phyloP scores from a whole-genome alignment of 495 filamentous ascomycete species.

The Penicillium soppii region DNA sequence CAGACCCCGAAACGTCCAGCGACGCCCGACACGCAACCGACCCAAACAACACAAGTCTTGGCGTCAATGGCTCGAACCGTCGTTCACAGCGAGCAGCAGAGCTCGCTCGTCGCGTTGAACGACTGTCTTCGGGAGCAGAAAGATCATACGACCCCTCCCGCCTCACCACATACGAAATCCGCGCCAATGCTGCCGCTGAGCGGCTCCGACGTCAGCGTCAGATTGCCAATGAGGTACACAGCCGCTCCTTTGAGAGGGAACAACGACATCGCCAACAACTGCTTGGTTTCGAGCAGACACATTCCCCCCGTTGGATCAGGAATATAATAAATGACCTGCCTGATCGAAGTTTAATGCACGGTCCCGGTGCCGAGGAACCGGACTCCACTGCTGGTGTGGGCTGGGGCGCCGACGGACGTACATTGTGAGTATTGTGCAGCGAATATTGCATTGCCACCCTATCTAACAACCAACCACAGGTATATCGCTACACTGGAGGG shows the following conservation, averaged over 20 bases:
- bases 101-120: slow-evolving; percentile 32
- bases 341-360: slow-evolving; percentile 33
- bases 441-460: neutral
- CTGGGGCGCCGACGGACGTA: slow-evolving; percentile 69
- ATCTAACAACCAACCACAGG: slow-evolving; percentile 36
- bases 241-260: slow-evolving; percentile 32
- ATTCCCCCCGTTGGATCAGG: slow-evolving; percentile 44
- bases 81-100: slow-evolving; percentile 31
- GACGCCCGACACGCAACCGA: slow-evolving; percentile 15
- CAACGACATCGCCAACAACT: slow-evolving; percentile 34
- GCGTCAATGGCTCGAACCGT: slow-evolving; percentile 16
- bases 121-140: slow-evolving; percentile 25
- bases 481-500: slow-evolving; percentile 73
- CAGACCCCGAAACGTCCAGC: slow-evolving; percentile 13
- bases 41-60: slow-evolving; percentile 8
- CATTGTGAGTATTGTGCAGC: slow-evolving; percentile 56
- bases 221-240: slow-evolving; percentile 37
- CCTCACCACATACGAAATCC: slow-evolving; percentile 33
- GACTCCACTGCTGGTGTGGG: slow-evolving; percentile 63
- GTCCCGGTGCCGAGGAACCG: slow-evolving; percentile 37
- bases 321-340: slow-evolving; percentile 43
- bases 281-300: slow-evolving; percentile 35
- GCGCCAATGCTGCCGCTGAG: slow-evolving; percentile 42
- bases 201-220: slow-evolving; percentile 44
- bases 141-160: slow-evolving; percentile 31